Evolutionary conservation across 768 basidiomycete genomes (phyloP).

Genomic region (Candolleomyces aberdarensis): DNA sequence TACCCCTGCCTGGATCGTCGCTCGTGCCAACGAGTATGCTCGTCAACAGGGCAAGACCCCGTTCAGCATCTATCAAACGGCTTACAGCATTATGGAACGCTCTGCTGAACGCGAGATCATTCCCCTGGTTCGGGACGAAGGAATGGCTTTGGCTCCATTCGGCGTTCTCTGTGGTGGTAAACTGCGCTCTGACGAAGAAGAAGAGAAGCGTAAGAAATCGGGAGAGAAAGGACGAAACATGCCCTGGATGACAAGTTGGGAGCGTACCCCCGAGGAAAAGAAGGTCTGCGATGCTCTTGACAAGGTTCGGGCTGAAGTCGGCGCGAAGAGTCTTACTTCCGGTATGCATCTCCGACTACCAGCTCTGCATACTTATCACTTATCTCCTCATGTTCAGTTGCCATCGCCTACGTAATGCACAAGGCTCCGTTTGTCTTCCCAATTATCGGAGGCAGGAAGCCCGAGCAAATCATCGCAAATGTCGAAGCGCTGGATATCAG

Average conservation of each 20-base stretch:
- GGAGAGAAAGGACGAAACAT: conserved; percentile 7
- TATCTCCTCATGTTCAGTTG: conserved; percentile 23
- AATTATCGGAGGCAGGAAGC: conserved; percentile 31
- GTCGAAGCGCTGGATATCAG: conserved; percentile 39
- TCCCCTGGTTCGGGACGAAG: conserved; percentile 34
- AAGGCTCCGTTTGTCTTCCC: conserved; percentile 50
- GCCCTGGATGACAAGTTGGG: conserved; percentile 1
- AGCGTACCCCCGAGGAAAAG: conserved; percentile 5
- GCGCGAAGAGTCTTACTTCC: conserved; percentile 39
- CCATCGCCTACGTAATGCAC: conserved; percentile 48
- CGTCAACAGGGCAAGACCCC: conserved; percentile 9
- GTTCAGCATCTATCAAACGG: conserved; percentile 11
- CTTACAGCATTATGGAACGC: conserved; percentile 10
- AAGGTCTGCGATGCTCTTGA: conserved; percentile 34
- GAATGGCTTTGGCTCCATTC: conserved; percentile 31
- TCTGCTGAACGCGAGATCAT: conserved; percentile 13
- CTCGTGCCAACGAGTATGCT: conserved; percentile 13
- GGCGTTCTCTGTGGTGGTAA: conserved; percentile 34
- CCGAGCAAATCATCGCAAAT: conserved; percentile 41
- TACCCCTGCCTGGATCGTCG: conserved; percentile 10
- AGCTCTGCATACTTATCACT: not conserved
- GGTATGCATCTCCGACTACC: conserved; percentile 21
- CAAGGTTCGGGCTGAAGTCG: conserved; percentile 44
- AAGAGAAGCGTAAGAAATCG: not conserved
- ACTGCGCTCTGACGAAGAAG: conserved; percentile 44